Percentiles rank a stretch among this genome's conserved stretches.
These are phyloP conservation scores for Alternaria solani DNA, from an alignment of 2,329 filamentous ascomycete species.

Conservation along the genomic window DNA sequence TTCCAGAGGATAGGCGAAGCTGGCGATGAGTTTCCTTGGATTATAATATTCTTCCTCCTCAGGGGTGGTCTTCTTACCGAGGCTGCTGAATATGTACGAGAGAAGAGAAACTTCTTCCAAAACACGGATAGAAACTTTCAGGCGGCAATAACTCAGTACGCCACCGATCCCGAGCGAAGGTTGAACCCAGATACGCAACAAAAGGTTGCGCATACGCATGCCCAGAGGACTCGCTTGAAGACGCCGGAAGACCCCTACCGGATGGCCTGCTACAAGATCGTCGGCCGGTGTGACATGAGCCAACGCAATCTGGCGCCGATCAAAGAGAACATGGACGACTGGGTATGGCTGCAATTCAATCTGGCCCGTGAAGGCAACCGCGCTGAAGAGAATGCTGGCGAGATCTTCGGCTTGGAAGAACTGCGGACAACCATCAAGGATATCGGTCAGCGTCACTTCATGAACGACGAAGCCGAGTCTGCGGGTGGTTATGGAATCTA, in stretches of 20 bases:
- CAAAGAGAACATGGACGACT: constrained; percentile 69
- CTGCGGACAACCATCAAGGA: constrained; percentile 83
- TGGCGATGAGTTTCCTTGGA: constrained; percentile 87
- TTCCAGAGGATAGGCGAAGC: constrained; percentile 72
- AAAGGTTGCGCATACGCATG: constrained; percentile 89
- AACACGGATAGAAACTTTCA: constrained; percentile 91
- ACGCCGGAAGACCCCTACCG: constrained; percentile 92
- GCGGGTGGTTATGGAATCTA: constrained; percentile 84
- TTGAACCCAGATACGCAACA: constrained; percentile 82
- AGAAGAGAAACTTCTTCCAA: constrained; percentile 83
- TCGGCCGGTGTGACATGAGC: constrained; percentile 76
- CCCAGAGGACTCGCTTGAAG: constrained; percentile 81
- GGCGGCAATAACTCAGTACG: constrained; percentile 85
- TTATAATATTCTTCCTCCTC: constrained; percentile 89
- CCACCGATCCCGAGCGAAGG: constrained; percentile 76
- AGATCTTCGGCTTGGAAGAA: constrained; percentile 69
- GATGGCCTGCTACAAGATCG: constrained; percentile 97
- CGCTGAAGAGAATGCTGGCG: constrained; percentile 67
- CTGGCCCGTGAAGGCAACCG: constrained; percentile 69
- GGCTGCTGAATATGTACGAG: constrained; percentile 84
- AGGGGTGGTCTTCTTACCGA: constrained; percentile 84
- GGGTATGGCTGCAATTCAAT: constrained; percentile 72
- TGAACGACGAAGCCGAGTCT: constrained; percentile 79
- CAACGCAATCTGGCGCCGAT: constrained; percentile 65
- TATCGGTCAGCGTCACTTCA: constrained; percentile 90